These are phyloP conservation scores for Ilex paraguariensis DNA, from an alignment of 305 asterid genomes.

Conservation along the genomic window DNA sequence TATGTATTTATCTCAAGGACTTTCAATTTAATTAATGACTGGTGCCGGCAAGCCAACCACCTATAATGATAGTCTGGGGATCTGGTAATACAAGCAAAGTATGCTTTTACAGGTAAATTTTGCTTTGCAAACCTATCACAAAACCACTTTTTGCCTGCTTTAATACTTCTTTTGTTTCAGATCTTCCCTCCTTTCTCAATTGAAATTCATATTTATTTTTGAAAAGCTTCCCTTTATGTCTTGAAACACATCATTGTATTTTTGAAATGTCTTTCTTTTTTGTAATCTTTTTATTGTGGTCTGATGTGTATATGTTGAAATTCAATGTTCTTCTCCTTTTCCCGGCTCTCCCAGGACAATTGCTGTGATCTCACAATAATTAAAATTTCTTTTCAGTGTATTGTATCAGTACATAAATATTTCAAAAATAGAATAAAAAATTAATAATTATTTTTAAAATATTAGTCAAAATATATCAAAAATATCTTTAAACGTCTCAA, in stretches of 20 bases:
- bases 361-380: constrained; percentile 23
- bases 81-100: constrained; percentile 48
- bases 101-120: constrained; percentile 17
- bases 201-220: constrained; percentile 32
- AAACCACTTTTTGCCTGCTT: constrained; percentile 20
- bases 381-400: too few relatives aligned
- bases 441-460: too few relatives aligned
- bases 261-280: not conserved
- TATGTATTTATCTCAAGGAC: too few relatives aligned
- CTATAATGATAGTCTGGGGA: constrained; percentile 14
- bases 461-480: too few relatives aligned
- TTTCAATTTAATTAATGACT: too few relatives aligned
- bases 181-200: constrained; percentile 62
- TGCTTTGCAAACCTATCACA: constrained; percentile 23
- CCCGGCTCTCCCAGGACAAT: constrained; percentile 31
- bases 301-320: constrained; percentile 19
- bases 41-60: constrained; percentile 31
- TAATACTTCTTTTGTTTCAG: constrained; percentile 54
- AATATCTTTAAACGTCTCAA: too few relatives aligned
- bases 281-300: not conserved
- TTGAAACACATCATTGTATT: constrained; percentile 9
- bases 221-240: constrained; percentile 24
- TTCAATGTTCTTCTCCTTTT: constrained; percentile 40
- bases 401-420: too few relatives aligned
- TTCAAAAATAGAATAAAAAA: too few relatives aligned